Conservation (phyloP, 2,329 filamentous ascomycete genomes). For the Penicillium concentricum region DNA sequence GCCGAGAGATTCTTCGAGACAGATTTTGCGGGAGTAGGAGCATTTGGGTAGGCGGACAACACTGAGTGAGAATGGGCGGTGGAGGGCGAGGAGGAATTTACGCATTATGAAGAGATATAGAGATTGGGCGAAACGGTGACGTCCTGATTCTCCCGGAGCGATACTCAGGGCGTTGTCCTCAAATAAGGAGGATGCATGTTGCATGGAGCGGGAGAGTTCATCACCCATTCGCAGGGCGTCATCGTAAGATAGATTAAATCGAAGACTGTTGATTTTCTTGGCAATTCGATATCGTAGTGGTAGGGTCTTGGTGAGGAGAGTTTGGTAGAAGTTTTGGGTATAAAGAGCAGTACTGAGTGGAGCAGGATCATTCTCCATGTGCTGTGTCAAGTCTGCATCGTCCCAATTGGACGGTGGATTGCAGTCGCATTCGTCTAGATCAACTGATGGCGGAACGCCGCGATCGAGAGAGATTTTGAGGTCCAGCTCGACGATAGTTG, state of each 20-base stretch:
- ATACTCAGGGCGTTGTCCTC: slow-evolving; percentile 16
- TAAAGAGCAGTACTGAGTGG: slow-evolving; percentile 14
- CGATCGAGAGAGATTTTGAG: slow-evolving; percentile 38
- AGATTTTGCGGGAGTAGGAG: slow-evolving; percentile 40
- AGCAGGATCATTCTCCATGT: slow-evolving; percentile 26
- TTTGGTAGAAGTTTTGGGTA: slow-evolving; percentile 31
- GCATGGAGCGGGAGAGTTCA: slow-evolving; percentile 24
- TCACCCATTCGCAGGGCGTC: slow-evolving; percentile 34
- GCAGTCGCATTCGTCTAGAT: slow-evolving; percentile 39
- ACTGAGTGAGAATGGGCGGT: slow-evolving; percentile 45
- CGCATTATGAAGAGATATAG: slow-evolving; percentile 54
- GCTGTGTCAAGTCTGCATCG: slow-evolving; percentile 33
- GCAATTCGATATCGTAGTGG: slow-evolving; percentile 31
- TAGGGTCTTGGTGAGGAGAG: slow-evolving; percentile 29
- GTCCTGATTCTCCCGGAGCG: slow-evolving; percentile 6
- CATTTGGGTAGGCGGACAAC: slow-evolving; percentile 34
- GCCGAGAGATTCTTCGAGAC: slow-evolving; percentile 36
- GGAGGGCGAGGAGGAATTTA: slow-evolving; percentile 57
- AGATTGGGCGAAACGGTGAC: slow-evolving; percentile 30
- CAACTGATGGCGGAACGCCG: slow-evolving; percentile 35
- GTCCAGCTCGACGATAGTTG: slow-evolving; percentile 45
- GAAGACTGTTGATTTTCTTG: slow-evolving; percentile 31
- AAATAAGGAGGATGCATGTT: slow-evolving; percentile 26
- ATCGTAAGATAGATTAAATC: slow-evolving; percentile 34
- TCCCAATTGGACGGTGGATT: slow-evolving; percentile 39